phyloP scores from a whole-genome alignment of 371 early-diverging fungal genomes.

The Circinella minor region DNA sequence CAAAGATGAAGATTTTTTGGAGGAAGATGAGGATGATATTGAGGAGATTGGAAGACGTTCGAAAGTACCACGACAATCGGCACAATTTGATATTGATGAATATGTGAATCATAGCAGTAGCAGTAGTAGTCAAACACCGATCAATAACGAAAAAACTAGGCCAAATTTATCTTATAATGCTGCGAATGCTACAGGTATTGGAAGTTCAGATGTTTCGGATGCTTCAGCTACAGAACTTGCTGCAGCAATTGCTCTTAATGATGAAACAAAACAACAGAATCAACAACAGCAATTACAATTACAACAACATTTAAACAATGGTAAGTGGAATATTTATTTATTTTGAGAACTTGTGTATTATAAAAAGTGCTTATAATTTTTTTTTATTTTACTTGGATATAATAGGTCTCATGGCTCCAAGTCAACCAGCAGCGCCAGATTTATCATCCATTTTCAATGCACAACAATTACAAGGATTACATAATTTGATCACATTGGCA shows the following conservation, averaged over 20 bases:
- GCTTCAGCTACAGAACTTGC: constrained; percentile 38
- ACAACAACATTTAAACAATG: constrained; percentile 19
- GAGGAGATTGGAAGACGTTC: constrained; percentile 20
- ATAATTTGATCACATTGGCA: constrained; percentile 10
- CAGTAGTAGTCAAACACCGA: not conserved
- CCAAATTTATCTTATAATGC: not conserved
- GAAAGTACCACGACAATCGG: constrained; percentile 19
- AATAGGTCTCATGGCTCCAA: not conserved
- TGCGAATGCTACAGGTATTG: constrained; percentile 14
- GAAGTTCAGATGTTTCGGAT: constrained; percentile 17
- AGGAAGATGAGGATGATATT: constrained; percentile 38
- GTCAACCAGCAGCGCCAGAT: constrained; percentile 11
- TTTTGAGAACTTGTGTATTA: not conserved
- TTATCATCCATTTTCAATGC: constrained; percentile 2
- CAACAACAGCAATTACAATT: constrained; percentile 10
- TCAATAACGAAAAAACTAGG: constrained; percentile 1
- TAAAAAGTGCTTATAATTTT: not conserved
- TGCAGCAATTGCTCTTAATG: constrained; percentile 48
- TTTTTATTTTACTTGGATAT: not conserved
- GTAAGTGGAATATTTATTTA: not conserved
- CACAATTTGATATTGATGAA: constrained; percentile 31
- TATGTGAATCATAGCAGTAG: constrained; percentile 17
- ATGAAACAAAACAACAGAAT: constrained; percentile 42
- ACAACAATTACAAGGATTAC: constrained; percentile 19
- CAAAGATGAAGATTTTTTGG: constrained; percentile 23